These are phyloP conservation scores for Saitoella complicata DNA, from an alignment of 805 yeast species.

Conservation along the genomic window DNA sequence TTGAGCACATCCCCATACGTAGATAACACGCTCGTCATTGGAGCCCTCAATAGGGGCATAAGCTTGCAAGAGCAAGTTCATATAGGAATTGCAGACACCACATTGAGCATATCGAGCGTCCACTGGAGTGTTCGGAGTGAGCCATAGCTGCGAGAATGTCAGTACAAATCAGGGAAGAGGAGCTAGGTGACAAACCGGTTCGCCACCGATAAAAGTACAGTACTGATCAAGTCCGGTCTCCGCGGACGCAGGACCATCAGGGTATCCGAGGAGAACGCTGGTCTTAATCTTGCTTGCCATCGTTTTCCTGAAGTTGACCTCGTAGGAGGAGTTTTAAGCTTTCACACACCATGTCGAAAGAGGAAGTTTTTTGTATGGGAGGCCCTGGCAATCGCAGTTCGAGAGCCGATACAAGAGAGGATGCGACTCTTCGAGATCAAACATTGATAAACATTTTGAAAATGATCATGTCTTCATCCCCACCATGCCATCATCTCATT, in stretches of 20 bases:
- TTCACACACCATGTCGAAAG: constrained; percentile 2
- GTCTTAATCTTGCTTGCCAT: constrained; percentile 14
- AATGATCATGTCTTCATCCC: too few relatives aligned
- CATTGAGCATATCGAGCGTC: constrained; percentile 37
- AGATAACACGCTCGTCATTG: constrained; percentile 64
- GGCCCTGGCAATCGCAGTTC: neutral
- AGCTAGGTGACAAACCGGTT: neutral
- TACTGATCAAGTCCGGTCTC: neutral
- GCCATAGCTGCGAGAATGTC: constrained; percentile 35
- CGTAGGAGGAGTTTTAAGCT: too few relatives aligned
- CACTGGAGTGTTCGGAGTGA: constrained; percentile 45
- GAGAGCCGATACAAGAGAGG: neutral
- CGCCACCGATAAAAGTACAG: neutral
- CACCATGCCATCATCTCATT: too few relatives aligned
- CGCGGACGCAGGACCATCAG: constrained; percentile 14
- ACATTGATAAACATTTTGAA: neutral
- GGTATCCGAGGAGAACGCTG: constrained; percentile 22
- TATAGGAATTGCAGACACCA: constrained; percentile 40
- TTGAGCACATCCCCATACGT: constrained; percentile 59
- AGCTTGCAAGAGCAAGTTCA: constrained; percentile 64
- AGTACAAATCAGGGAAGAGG: neutral
- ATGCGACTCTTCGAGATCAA: neutral
- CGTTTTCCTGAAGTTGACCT: neutral
- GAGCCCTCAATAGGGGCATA: constrained; percentile 60
- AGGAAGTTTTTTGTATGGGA: neutral